Evolutionary conservation across 75 land plant species (phyloP).

Genomic region (Cryptomeria japonica): DNA sequence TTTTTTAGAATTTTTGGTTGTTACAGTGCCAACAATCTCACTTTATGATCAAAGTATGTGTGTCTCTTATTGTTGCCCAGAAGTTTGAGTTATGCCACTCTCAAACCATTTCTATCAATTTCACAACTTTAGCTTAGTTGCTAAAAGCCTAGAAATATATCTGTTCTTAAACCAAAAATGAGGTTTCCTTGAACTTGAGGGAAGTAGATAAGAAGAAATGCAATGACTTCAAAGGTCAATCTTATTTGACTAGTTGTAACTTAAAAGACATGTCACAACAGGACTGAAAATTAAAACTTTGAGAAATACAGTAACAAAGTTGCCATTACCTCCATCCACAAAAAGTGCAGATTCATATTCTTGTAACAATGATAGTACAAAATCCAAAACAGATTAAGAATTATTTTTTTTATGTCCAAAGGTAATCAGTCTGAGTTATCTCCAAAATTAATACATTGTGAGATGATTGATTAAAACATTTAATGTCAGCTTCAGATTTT

Average conservation of each 20-base stretch:
- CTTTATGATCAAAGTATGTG: neutral
- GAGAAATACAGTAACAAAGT: neutral
- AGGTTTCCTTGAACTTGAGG: neutral
- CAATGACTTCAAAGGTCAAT: neutral
- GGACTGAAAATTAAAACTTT: neutral
- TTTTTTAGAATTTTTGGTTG: too few relatives aligned
- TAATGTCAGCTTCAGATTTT: neutral
- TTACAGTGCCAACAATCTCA: neutral
- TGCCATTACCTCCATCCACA: neutral
- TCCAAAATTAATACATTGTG: neutral
- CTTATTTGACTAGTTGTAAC: neutral
- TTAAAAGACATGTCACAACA: neutral
- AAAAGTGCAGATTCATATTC: neutral
- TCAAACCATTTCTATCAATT: neutral
- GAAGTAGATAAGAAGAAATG: neutral
- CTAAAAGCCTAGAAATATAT: neutral
- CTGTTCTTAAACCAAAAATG: neutral
- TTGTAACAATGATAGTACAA: neutral
- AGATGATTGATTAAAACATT: neutral
- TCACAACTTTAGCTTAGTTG: neutral
- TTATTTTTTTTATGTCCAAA: neutral
- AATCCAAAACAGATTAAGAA: neutral
- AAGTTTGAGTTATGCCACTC: neutral
- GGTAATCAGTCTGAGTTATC: neutral
- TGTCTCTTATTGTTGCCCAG: neutral